Conservation (phyloP, 2,329 filamentous ascomycete genomes). For the Diplodia corticola region DNA sequence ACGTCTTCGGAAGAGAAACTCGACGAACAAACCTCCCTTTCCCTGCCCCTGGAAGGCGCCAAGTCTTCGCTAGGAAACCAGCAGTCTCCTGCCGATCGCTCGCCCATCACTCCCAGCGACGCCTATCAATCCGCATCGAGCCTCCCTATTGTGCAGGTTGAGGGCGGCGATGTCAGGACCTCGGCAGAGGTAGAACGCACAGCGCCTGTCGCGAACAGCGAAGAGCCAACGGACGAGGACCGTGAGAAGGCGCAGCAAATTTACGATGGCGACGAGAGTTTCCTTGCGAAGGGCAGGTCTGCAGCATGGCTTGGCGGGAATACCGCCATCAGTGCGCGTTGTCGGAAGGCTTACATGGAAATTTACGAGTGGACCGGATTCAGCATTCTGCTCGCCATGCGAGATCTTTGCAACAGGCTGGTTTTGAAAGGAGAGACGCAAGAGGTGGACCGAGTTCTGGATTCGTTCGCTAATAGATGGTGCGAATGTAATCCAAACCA, state of each 20-base stretch:
- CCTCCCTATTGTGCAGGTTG: slow-evolving; percentile 53
- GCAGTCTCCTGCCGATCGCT: slow-evolving; percentile 23
- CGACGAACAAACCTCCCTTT: slow-evolving; percentile 32
- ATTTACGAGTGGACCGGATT: slow-evolving; percentile 82
- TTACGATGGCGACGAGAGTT: slow-evolving; percentile 80
- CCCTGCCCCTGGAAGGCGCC: slow-evolving; percentile 43
- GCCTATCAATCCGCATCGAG: slow-evolving; percentile 51
- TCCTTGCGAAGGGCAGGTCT: slow-evolving; percentile 75
- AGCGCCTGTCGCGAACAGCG: slow-evolving; percentile 23
- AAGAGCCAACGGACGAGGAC: slow-evolving; percentile 65
- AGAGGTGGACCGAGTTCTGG: slow-evolving; percentile 91
- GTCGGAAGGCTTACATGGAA: slow-evolving; percentile 83
- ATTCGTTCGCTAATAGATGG: slow-evolving; percentile 87
- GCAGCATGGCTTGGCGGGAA: slow-evolving; percentile 84
- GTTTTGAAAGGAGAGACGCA: slow-evolving; percentile 90
- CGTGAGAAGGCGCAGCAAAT: slow-evolving; percentile 77
- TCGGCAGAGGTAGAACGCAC: slow-evolving; percentile 32
- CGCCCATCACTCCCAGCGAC: slow-evolving; percentile 47
- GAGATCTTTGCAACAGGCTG: slow-evolving; percentile 77
- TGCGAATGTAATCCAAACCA: slow-evolving; percentile 90
- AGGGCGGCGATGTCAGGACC: slow-evolving; percentile 45
- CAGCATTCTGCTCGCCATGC: slow-evolving; percentile 76
- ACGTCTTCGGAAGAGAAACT: slow-evolving; percentile 39
- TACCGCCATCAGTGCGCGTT: slow-evolving; percentile 53
- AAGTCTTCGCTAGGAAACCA: slow-evolving; percentile 34